Conservation (phyloP, 148 eudicot species). For the Heliosperma pusillum region DNA sequence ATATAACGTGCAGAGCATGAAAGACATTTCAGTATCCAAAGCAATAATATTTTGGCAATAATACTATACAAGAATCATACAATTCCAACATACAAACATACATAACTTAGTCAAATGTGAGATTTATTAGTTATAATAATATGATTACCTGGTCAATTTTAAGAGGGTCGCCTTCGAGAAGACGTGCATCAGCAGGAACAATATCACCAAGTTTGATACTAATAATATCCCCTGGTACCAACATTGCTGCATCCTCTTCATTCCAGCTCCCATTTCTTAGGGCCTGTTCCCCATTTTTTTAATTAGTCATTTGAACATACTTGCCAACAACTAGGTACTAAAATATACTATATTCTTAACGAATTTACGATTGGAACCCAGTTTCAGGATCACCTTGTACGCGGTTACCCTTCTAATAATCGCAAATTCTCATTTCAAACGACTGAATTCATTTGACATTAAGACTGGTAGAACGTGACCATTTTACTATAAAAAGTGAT, state of each 20-base stretch:
- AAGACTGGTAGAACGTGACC: no score
- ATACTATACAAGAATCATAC: not conserved
- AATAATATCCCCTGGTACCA: constrained; percentile 76
- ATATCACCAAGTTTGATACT: constrained; percentile 77
- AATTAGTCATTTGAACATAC: not conserved
- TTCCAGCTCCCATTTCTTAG: constrained; percentile 63
- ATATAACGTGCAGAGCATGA: not conserved
- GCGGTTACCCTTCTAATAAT: no score
- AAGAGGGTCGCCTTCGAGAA: constrained; percentile 71
- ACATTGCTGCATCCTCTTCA: constrained; percentile 55
- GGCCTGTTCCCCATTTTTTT: constrained; percentile 29
- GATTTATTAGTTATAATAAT: not conserved
- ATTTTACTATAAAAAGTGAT: no score
- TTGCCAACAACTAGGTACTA: no score
- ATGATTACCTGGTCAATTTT: constrained; percentile 66
- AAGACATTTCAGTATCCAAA: not conserved
- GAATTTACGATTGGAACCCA: no score
- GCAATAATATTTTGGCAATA: not conserved
- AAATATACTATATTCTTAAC: no score
- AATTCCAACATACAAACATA: not conserved
- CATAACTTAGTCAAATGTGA: not conserved
- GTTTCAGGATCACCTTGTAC: no score
- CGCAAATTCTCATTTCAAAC: no score
- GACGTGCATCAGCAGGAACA: constrained; percentile 82
- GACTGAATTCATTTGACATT: no score